phyloP scores from a whole-genome alignment of 2,329 filamentous ascomycete species.

The Geosmithia morbida region DNA sequence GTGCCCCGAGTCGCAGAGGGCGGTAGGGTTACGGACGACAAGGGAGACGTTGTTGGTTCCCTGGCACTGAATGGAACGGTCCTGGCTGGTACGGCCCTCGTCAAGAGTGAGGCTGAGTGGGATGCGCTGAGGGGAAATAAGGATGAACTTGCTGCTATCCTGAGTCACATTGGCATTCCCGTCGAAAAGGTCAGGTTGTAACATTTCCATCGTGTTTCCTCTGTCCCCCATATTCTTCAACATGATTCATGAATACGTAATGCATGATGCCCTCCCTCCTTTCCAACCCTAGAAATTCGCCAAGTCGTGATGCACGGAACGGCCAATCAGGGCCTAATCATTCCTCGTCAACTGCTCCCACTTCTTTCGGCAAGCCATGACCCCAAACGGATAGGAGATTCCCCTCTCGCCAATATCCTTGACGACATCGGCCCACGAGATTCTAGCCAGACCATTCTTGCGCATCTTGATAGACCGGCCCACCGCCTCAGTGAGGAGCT shows the following conservation, averaged over 20 bases:
- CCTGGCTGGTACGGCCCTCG: constrained; percentile 48
- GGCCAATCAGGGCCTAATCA: background rate
- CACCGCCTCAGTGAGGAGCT: constrained; percentile 29
- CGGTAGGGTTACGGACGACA: constrained; percentile 10
- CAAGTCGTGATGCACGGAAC: background rate
- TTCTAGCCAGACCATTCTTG: constrained; percentile 18
- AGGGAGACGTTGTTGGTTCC: constrained; percentile 21
- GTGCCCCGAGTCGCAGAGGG: constrained; percentile 41
- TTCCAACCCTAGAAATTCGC: background rate
- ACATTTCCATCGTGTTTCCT: too few species aligned
- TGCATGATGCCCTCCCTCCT: background rate
- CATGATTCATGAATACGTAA: too few species aligned
- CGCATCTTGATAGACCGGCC: background rate
- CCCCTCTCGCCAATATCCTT: constrained; percentile 35
- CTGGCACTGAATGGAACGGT: constrained; percentile 46
- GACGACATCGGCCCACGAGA: constrained; percentile 43
- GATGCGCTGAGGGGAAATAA: constrained; percentile 29
- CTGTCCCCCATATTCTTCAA: too few species aligned
- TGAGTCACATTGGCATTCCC: constrained; percentile 16
- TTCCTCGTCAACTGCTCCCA: constrained; percentile 30
- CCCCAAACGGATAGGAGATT: constrained; percentile 44
- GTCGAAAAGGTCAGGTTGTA: background rate
- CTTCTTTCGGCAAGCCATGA: constrained; percentile 42
- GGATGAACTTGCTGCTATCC: constrained; percentile 6
- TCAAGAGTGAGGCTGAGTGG: constrained; percentile 45